Evolutionary conservation across 179 eudicot species (phyloP).

Genomic region (Silene vulgaris): DNA sequence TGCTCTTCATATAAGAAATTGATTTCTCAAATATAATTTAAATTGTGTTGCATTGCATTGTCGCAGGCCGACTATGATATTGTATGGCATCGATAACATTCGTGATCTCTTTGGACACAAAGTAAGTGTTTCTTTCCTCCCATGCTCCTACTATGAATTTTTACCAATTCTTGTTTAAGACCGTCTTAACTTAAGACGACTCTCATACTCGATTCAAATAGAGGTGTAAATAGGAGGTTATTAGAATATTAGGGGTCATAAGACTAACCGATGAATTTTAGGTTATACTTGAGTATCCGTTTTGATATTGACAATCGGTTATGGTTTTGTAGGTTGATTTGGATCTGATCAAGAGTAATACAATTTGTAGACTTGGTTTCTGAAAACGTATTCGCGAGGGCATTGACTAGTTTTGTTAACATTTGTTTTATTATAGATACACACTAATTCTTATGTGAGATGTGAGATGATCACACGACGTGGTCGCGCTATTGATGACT

Average conservation of each 20-base stretch:
- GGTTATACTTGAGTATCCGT: not conserved
- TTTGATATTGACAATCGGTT: not conserved
- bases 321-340: constrained; percentile 67
- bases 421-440: not conserved
- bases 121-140: constrained; percentile 34
- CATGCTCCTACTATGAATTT: not conserved
- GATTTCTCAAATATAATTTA: not conserved
- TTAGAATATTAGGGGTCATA: not conserved
- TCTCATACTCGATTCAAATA: too few species aligned
- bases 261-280: not conserved
- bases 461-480: not conserved
- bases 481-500: not conserved
- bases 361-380: constrained; percentile 63
- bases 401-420: not conserved
- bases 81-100: constrained; percentile 74
- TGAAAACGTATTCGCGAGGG: not conserved
- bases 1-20: not conserved
- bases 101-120: constrained; percentile 87
- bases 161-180: not conserved
- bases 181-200: too few species aligned
- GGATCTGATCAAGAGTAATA: constrained; percentile 66
- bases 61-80: constrained; percentile 75
- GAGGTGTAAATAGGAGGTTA: too few species aligned
- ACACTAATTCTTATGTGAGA: not conserved
- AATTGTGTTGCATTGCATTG: constrained; percentile 2